phyloP scores from a whole-genome alignment of 257 asterid species.

The Ilex aquifolium region DNA sequence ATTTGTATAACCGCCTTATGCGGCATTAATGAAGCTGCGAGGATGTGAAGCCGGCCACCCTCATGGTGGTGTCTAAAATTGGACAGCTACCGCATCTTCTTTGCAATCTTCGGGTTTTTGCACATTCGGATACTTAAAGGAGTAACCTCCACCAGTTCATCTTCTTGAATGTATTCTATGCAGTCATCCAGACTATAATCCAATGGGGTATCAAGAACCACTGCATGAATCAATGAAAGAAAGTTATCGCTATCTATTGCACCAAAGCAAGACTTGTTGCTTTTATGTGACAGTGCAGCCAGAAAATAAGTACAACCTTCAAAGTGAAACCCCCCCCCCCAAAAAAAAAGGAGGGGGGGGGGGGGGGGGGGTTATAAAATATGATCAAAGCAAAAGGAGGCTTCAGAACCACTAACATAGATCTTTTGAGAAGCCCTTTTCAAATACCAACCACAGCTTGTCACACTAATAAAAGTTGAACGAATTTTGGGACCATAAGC shows the following conservation, averaged over 20 bases:
- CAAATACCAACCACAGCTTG: no score
- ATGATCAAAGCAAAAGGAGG: no score
- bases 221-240: slow-evolving; percentile 30
- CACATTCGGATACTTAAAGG: slow-evolving; percentile 87
- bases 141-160: slow-evolving; percentile 94
- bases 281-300: not conserved
- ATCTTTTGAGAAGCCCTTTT: no score
- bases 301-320: not conserved
- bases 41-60: slow-evolving; percentile 2
- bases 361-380: not conserved
- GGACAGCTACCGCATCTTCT: slow-evolving; percentile 36
- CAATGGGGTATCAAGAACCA: slow-evolving; percentile 78
- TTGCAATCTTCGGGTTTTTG: slow-evolving; percentile 66
- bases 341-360: no score
- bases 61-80: slow-evolving; percentile 1
- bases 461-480: no score
- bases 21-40: not conserved
- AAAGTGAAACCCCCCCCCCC: no score
- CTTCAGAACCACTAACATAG: no score
- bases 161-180: slow-evolving; percentile 99
- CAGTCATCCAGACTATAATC: slow-evolving; percentile 96
- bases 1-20: not conserved
- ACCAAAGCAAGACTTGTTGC: not conserved
- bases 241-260: slow-evolving; percentile 2
- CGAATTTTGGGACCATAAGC: no score